A percentile compares a stretch with the other conserved stretches of the same genome.
These are phyloP conservation scores for Eucalyptus polybractea DNA, from an alignment of 345 rosid species.

Conservation along the genomic window DNA sequence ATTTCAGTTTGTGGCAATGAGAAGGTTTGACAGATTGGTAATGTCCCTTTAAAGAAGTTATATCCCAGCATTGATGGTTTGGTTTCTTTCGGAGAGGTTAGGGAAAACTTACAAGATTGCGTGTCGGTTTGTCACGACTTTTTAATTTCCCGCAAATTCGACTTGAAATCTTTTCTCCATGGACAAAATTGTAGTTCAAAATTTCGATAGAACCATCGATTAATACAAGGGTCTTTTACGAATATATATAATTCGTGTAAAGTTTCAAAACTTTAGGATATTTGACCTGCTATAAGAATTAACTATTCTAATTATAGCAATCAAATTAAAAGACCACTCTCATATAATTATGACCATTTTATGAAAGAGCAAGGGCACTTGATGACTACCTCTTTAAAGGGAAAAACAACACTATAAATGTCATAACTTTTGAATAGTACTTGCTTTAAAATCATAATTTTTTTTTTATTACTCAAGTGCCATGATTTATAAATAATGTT, in stretches of 20 bases:
- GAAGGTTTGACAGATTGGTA: neutral
- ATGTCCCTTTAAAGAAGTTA: neutral
- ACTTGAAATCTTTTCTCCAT: neutral
- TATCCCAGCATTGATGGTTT: neutral
- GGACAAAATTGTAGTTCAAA: neutral
- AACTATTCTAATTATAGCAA: neutral
- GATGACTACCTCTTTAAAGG: neutral
- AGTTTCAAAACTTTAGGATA: neutral
- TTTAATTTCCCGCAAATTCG: neutral
- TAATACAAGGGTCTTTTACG: neutral
- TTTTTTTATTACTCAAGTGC: too few species aligned
- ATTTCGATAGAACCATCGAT: neutral
- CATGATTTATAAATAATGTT: too few species aligned
- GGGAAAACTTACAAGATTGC: neutral
- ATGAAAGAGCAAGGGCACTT: neutral
- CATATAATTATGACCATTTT: neutral
- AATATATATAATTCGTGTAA: neutral
- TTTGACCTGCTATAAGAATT: neutral
- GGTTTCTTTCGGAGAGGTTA: neutral
- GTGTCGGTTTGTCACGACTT: neutral
- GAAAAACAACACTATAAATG: neutral
- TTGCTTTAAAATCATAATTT: too few species aligned
- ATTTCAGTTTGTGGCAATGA: neutral
- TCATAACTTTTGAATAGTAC: accelerated
- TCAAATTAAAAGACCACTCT: neutral